Evolutionary conservation across 2,329 filamentous ascomycete species (phyloP).

Genomic region (Fusarium bactridioides): DNA sequence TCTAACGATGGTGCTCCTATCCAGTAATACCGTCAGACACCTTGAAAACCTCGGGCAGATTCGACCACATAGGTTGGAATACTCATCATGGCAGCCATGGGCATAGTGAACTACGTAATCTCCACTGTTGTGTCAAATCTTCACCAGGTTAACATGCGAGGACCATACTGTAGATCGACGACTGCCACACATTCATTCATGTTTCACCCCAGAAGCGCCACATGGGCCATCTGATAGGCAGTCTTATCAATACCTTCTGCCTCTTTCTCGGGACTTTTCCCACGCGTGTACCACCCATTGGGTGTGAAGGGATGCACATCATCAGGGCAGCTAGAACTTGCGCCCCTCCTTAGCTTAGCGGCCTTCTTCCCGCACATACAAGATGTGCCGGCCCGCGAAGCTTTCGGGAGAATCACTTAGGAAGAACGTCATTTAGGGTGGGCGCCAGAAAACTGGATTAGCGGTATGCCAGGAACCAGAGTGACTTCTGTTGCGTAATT

Average conservation of each 20-base stretch:
- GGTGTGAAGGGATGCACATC: constrained; percentile 29
- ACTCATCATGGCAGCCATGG: not conserved
- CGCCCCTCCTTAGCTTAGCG: constrained; percentile 20
- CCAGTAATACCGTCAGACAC: not conserved
- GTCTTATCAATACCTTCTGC: not conserved
- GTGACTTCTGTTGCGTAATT: constrained; percentile 35
- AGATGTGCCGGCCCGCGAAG: constrained; percentile 30
- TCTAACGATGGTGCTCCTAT: not conserved
- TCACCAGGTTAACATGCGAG: not conserved
- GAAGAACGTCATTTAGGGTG: not conserved
- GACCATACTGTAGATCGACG: not conserved
- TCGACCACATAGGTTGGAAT: constrained; percentile 10
- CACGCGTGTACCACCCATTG: constrained; percentile 24
- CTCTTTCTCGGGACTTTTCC: constrained; percentile 26
- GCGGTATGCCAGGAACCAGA: not conserved
- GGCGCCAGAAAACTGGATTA: not conserved
- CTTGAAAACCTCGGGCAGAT: not conserved
- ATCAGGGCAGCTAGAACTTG: constrained; percentile 13
- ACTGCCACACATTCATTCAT: not conserved
- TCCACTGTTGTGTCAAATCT: not conserved
- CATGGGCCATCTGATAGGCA: constrained; percentile 23
- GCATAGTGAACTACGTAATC: constrained; percentile 14
- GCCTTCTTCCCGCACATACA: constrained; percentile 32
- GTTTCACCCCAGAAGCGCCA: not conserved
- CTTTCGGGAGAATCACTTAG: constrained; percentile 28